phyloP scores from a whole-genome alignment of 129 eudicot genomes.

The Flaveria linearis region DNA sequence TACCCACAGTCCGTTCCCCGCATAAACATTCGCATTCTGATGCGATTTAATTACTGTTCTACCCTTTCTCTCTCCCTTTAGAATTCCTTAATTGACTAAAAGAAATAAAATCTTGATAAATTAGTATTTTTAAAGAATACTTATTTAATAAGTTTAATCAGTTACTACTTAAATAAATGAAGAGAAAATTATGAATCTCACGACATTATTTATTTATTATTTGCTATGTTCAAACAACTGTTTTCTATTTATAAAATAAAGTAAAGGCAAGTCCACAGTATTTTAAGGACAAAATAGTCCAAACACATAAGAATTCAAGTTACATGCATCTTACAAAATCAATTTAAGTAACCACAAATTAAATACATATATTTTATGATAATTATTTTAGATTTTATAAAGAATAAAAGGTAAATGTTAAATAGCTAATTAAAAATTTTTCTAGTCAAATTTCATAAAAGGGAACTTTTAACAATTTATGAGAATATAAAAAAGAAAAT shows the following conservation, averaged over 20 bases:
- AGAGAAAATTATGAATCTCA: neutral
- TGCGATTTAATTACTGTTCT: neutral
- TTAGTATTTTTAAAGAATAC: too few species aligned
- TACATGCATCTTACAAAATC: too few species aligned
- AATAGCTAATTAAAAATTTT: too few species aligned
- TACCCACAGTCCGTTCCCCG: conserved; percentile 35
- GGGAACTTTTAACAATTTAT: too few species aligned
- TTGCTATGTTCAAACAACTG: neutral
- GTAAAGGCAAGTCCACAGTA: neutral
- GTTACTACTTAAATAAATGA: too few species aligned
- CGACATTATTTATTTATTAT: neutral
- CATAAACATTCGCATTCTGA: conserved; percentile 11
- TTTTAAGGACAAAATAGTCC: neutral
- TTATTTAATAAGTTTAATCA: too few species aligned
- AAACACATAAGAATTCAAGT: neutral
- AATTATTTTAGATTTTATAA: too few species aligned
- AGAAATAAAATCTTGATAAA: too few species aligned
- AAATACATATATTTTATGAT: too few species aligned
- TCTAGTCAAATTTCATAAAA: too few species aligned
- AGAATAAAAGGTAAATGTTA: too few species aligned
- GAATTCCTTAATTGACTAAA: neutral
- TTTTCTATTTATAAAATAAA: neutral
- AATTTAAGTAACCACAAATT: neutral
- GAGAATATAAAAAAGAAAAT: neutral
- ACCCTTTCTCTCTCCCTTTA: conserved; percentile 22